Evolutionary conservation across 495 filamentous ascomycete genomes (phyloP), one percentile per base, ranked within the genome.

Genomic region (Daldinia vernicosa): DNA sequence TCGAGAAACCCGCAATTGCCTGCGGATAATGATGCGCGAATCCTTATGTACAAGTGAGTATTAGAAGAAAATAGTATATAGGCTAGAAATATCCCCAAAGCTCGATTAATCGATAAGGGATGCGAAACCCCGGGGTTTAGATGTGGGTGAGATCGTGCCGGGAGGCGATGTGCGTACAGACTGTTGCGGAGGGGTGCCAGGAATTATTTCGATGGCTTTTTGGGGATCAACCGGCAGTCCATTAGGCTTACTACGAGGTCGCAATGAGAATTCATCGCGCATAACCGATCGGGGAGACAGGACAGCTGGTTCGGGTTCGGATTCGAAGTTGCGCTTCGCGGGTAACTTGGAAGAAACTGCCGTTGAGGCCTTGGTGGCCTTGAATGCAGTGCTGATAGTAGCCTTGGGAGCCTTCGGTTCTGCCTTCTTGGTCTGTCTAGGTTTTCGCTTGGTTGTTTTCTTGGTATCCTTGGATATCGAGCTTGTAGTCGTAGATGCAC

Each of bases 141-240:
- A 82, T 17, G 60, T 74, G 3, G 82, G 81, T 6, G 82, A 84
- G 43, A 84, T 80, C 0, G 82, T 83, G n/a, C 73, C 72, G 6
- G 14, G 74, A 32, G 61, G 40, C 19, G 53, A 62, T 6, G 45
- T 30, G 2, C 37, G 74, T 9, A 19, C 17, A 15, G 51, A 19
- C 40, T 67, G 67, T 17, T 66, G 73, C 9, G 63, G 47, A 4
- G 75, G 75, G 33, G 75, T 77, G 7, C 33, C 67, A 17, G 75
- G 75, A 45, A 4, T 53, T 7, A 35, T 7, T 5, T 66, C 61
- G 6, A 35, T 17, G 30, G 17, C 17, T 28, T 72, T 74, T 28
- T 56, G 69, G 4, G 58, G 17, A 26, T 28, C 58, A 8, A 33
- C 27, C 8, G 59, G 30, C 2, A 65, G 22, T 17, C 14, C 45